Conservation (phyloP, 495 filamentous ascomycete genomes). For the Glonium stellatum region DNA sequence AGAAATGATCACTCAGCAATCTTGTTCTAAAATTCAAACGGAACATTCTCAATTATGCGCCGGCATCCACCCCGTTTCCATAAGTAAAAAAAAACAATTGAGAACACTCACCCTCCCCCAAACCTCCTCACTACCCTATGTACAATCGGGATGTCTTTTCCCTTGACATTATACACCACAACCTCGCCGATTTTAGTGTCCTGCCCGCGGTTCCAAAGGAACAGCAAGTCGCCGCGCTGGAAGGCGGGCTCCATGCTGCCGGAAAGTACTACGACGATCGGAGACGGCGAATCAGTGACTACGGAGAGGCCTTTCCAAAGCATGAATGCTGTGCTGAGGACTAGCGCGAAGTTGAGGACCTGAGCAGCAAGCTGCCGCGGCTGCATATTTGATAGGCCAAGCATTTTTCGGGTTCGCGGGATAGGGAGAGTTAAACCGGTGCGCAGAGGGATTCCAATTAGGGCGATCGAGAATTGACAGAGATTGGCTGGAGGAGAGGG, state of each 20-base stretch:
- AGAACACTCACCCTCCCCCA: conserved; percentile 40
- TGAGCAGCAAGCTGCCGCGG: conserved; percentile 83
- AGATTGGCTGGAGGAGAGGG: no score
- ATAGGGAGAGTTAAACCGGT: no score
- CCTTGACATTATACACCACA: conserved; percentile 88
- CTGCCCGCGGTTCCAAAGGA: conserved; percentile 86
- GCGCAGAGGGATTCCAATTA: no score
- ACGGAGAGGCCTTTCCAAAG: conserved; percentile 95
- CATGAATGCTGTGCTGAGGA: conserved; percentile 94
- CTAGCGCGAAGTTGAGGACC: conserved; percentile 88
- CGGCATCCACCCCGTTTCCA: conserved; percentile 15
- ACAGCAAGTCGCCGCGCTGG: conserved; percentile 85
- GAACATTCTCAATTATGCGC: not conserved
- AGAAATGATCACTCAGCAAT: conserved; percentile 10
- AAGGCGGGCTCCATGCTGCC: conserved; percentile 98
- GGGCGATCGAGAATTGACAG: no score
- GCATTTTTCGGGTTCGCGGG: conserved; percentile 45
- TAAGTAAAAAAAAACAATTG: no score
- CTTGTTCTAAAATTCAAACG: not conserved
- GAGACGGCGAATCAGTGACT: conserved; percentile 74
- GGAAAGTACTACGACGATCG: conserved; percentile 91
- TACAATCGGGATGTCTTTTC: conserved; percentile 92
- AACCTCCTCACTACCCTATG: conserved; percentile 64
- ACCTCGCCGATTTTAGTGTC: conserved; percentile 77
- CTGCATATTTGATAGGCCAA: conserved; percentile 54